Evolutionary conservation across 1,284 basidiomycete species (phyloP).

Genomic region (Singerocomus inundabilis): DNA sequence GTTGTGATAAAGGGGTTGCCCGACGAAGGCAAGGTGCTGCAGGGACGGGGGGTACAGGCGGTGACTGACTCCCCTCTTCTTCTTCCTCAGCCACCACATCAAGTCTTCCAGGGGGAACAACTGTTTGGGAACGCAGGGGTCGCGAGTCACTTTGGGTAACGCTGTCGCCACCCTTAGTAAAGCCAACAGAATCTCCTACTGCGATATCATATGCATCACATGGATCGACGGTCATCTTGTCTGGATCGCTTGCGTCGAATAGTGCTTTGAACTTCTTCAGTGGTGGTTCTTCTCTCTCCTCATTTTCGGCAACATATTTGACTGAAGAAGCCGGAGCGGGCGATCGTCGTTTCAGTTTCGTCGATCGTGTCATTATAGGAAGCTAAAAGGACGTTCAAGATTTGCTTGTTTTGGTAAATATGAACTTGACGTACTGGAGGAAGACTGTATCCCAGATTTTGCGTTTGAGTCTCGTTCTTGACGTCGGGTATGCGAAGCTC

Average conservation of each 20-base stretch:
- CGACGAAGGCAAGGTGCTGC: conserved; percentile 1
- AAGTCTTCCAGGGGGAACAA: conserved; percentile 27
- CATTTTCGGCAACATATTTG: conserved; percentile 14
- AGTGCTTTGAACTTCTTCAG: conserved; percentile 69
- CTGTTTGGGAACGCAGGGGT: conserved; percentile 5
- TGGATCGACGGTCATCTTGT: conserved; percentile 32
- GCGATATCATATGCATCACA: conserved; percentile 16
- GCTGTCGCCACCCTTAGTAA: conserved; percentile 22
- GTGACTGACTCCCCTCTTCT: conserved; percentile 39
- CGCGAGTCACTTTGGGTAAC: conserved; percentile 39
- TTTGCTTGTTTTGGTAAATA: background rate
- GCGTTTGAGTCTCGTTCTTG: conserved; percentile 15
- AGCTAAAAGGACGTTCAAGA: conserved; percentile 11
- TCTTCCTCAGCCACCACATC: conserved; percentile 51
- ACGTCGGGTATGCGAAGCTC: background rate
- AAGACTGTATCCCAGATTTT: conserved; percentile 17
- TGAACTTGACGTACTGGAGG: conserved; percentile 24
- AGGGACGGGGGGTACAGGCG: conserved; percentile 1
- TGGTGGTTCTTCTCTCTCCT: conserved; percentile 46
- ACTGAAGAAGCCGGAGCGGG: conserved; percentile 16
- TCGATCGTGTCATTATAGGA: conserved; percentile 21
- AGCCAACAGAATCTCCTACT: conserved; percentile 8
- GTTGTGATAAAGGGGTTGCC: background rate
- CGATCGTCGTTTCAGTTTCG: conserved; percentile 28
- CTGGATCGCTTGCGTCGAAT: conserved; percentile 65